A percentile compares a stretch with the other conserved stretches of the same genome.
phyloP scores from a whole-genome alignment of 2,329 filamentous ascomycete species.

The Exophiala alcalophila region DNA sequence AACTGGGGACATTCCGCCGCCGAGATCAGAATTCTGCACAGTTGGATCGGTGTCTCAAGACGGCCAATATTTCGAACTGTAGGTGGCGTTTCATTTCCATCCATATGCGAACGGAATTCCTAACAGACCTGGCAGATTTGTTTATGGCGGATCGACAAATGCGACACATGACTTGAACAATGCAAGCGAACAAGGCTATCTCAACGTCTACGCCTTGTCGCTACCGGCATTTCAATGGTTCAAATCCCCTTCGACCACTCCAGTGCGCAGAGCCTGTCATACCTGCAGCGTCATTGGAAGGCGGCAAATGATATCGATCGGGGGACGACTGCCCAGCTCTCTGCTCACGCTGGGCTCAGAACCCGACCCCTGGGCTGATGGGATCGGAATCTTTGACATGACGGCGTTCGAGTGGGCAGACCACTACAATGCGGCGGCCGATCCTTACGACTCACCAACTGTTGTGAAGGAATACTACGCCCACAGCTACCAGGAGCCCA shows the following conservation, averaged over 20 bases:
- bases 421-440: conserved; percentile 37
- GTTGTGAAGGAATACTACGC: conserved; percentile 38
- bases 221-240: conserved; percentile 27
- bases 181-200: conserved; percentile 17
- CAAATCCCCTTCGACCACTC: conserved; percentile 28
- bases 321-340: conserved; percentile 32
- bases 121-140: conserved; percentile 16
- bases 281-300: conserved; percentile 38
- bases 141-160: conserved; percentile 22
- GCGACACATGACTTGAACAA: conserved; percentile 9
- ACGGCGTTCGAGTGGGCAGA: conserved; percentile 37
- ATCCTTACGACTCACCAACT: conserved; percentile 34
- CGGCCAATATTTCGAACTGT: conserved; percentile 64
- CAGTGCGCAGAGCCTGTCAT: conserved; percentile 16
- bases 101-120: too few relatives aligned
- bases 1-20: conserved; percentile 23
- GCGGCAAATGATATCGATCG: conserved; percentile 43
- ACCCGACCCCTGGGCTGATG: conserved; percentile 38
- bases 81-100: too few relatives aligned
- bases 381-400: conserved; percentile 44
- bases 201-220: conserved; percentile 24
- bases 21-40: conserved; percentile 36
- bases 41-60: conserved; percentile 60
- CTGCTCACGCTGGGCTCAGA: conserved; percentile 3
- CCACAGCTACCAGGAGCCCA: conserved; percentile 9